Evolutionary conservation across 1,284 basidiomycete genomes (phyloP).

Genomic region (Austroboletus rostrupii): DNA sequence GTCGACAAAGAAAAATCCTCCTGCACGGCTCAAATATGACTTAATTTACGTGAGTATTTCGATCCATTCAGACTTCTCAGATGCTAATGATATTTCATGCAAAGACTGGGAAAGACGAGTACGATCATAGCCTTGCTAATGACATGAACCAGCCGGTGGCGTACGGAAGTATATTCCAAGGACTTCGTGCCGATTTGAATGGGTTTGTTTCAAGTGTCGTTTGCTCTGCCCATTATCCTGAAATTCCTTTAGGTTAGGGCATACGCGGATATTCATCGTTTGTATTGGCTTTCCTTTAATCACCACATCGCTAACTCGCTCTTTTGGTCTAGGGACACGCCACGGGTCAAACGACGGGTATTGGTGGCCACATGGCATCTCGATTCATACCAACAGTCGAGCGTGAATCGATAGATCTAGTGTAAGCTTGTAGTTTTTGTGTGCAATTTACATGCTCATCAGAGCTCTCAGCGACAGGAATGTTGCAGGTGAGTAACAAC

Average conservation of each 20-base stretch:
- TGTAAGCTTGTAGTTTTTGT: conserved; percentile 4
- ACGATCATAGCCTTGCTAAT: conserved; percentile 70
- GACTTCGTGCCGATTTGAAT: conserved; percentile 78
- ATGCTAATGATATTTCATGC: not conserved
- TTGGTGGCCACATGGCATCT: conserved; percentile 88
- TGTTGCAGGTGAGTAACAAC: conserved; percentile 52
- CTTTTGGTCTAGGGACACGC: conserved; percentile 56
- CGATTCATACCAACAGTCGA: conserved; percentile 97
- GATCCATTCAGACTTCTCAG: not conserved
- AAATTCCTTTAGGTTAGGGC: conserved; percentile 45
- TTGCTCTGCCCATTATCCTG: conserved; percentile 5
- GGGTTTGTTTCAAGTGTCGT: conserved; percentile 44
- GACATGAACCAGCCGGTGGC: conserved; percentile 54
- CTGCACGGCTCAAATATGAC: conserved; percentile 72
- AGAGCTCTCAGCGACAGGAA: conserved; percentile 59
- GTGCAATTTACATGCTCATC: conserved; percentile 4
- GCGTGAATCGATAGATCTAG: conserved; percentile 88
- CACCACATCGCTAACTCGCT: not conserved
- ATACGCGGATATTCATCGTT: conserved; percentile 77
- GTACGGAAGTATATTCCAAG: conserved; percentile 81
- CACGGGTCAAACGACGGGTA: conserved; percentile 89
- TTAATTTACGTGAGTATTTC: conserved; percentile 74
- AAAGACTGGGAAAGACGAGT: conserved; percentile 86
- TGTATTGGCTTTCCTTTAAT: conserved; percentile 17
- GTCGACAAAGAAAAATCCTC: conserved; percentile 94